Evolutionary conservation across 179 eudicot species (phyloP), one percentile per base, ranked within the genome.

Genomic region (Corrigiola litoralis): DNA sequence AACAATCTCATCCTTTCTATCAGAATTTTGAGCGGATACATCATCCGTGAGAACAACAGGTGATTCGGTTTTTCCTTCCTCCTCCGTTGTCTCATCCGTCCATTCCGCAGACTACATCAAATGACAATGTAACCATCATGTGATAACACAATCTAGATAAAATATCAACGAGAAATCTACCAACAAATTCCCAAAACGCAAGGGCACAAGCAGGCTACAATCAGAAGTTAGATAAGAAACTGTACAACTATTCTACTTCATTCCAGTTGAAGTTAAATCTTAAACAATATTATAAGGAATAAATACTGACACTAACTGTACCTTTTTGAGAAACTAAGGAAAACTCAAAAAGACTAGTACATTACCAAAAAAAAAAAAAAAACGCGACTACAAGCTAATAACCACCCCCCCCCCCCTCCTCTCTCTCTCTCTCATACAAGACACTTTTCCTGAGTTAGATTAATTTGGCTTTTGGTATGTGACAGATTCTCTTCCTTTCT

Each of bases 51-150:
- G 70, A 68, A 58, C 75, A 38, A 70, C 64, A 64, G 76, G 79
- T 25, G 85, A 77, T 41, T 75, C 96, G 25, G 66, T 65, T 75
- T 74, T 84, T 47, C 80, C 88, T 71, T 84, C 90, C 58, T 87
- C 96, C 57, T 91, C 99, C 49, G 79, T 44, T 36, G 82, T 81
- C 51, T 95, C 99, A 67, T 91, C 99, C 72, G 84, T 83, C 99
- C 97, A 91, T 69, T 95, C 97, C 69, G 80, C 58, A 44, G 90
- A 81, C 96, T 92, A 86, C 57, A 51, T 47, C 50, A 52, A 57
- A 53, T 20, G 27, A 24, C 23, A 53, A 41, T 5, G 24, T 44
- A 47, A 38, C 49, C 51, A 14, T 28, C 33, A 36, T 20, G 40
- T 36, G 42, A 40, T 40, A 40, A 40, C 13, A 40, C 3, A 10